Conservation (phyloP, 2,329 filamentous ascomycete species). For the Penicillium sp. region DNA sequence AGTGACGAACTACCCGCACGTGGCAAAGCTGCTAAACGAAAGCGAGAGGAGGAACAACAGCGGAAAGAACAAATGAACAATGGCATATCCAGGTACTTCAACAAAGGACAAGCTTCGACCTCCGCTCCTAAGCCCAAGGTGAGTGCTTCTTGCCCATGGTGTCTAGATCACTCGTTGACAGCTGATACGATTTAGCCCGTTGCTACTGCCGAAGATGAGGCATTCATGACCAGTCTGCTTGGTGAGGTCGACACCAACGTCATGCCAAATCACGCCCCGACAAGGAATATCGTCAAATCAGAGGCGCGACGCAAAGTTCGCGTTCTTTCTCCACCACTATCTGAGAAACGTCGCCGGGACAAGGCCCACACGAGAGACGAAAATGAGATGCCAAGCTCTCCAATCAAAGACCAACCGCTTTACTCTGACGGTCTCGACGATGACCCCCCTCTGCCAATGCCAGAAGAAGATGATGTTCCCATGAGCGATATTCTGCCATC, state of each 20-base stretch:
- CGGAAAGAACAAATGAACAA: constrained; percentile 83
- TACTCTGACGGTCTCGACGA: constrained; percentile 52
- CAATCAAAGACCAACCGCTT: constrained; percentile 39
- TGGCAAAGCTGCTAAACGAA: constrained; percentile 70
- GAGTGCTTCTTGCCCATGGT: constrained; percentile 20
- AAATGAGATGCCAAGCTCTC: constrained; percentile 48
- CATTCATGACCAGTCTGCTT: constrained; percentile 79
- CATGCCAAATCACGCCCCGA: constrained; percentile 52
- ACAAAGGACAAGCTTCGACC: constrained; percentile 59
- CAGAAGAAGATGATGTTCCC: constrained; percentile 70
- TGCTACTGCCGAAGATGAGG: constrained; percentile 81
- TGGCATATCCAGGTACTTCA: constrained; percentile 94
- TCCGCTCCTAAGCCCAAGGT: constrained; percentile 76
- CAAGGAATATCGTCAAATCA: constrained; percentile 65
- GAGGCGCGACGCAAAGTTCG: constrained; percentile 74
- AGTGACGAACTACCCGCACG: constrained; percentile 65
- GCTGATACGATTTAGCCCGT: constrained; percentile 52
- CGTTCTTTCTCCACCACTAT: constrained; percentile 69
- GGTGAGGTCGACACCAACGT: constrained; percentile 82
- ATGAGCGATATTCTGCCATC: constrained; percentile 86
- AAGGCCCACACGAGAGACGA: constrained; percentile 43
- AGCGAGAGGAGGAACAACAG: constrained; percentile 79
- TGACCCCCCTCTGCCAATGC: constrained; percentile 51
- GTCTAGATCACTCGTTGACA: constrained; percentile 5
- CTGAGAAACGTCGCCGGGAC: constrained; percentile 55